phyloP scores from a whole-genome alignment of 1,284 basidiomycete genomes.

The Cutaneotrichosporon cutaneum region DNA sequence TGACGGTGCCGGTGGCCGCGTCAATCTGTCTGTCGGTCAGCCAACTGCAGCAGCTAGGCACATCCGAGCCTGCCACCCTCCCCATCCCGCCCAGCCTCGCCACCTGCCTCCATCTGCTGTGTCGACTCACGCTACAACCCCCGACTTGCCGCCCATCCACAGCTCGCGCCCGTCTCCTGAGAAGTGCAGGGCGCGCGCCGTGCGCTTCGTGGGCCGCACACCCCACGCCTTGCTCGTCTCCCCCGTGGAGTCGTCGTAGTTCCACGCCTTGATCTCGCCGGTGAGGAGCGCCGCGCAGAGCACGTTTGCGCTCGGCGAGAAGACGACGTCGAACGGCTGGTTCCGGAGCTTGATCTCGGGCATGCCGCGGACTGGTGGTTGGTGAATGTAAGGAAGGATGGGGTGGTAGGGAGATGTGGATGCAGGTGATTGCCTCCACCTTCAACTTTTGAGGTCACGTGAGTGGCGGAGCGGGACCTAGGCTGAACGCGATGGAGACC shows the following conservation, averaged over 20 bases:
- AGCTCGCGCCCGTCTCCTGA: slow-evolving; percentile 65
- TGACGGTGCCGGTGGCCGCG: background rate
- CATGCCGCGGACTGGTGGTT: slow-evolving; percentile 40
- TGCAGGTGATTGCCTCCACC: slow-evolving; percentile 7
- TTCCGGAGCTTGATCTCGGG: slow-evolving; percentile 51
- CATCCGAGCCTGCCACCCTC: background rate
- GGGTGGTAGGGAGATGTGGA: background rate
- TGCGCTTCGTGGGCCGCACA: slow-evolving; percentile 57
- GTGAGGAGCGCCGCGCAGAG: slow-evolving; percentile 78
- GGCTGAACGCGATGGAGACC: too few species aligned
- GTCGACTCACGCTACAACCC: slow-evolving; percentile 68
- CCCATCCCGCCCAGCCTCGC: background rate
- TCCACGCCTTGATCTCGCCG: slow-evolving; percentile 75
- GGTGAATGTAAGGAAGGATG: background rate
- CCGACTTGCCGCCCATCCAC: slow-evolving; percentile 81
- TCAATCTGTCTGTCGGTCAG: slow-evolving; percentile 2
- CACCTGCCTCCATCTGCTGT: background rate
- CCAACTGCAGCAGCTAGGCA: too few species aligned
- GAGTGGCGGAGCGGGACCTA: background rate
- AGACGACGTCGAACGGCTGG: slow-evolving; percentile 82
- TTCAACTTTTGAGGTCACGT: slow-evolving; percentile 8
- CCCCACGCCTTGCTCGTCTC: slow-evolving; percentile 43
- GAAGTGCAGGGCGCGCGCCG: slow-evolving; percentile 69
- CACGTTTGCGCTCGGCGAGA: slow-evolving; percentile 69
- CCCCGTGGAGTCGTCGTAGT: slow-evolving; percentile 63